Percentiles rank a stretch among this genome's conserved stretches.
These are phyloP conservation scores for Cutaneotrichosporon sp. DNA, from an alignment of 1,284 basidiomycete species.

Conservation along the genomic window DNA sequence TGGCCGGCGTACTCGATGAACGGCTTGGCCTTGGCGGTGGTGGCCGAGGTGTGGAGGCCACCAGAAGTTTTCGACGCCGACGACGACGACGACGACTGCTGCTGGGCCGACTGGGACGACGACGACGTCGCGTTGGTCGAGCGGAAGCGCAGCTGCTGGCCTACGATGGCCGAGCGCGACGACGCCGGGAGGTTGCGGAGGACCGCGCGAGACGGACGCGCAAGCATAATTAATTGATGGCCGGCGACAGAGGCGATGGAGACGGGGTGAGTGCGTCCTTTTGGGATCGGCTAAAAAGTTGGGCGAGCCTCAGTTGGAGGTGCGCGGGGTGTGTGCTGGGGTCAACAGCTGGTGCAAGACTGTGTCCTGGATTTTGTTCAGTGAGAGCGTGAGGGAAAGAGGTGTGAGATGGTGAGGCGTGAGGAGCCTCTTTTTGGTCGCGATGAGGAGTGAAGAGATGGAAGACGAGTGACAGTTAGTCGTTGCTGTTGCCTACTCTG, in stretches of 20 bases:
- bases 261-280: too few species aligned
- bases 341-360: too few species aligned
- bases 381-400: too few species aligned
- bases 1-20: constrained; percentile 17
- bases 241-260: neutral
- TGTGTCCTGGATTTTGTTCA: too few species aligned
- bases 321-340: too few species aligned
- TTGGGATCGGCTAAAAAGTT: neutral
- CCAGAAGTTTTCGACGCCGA: neutral
- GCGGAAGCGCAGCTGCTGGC: constrained; percentile 22
- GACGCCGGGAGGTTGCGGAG: constrained; percentile 16
- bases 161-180: constrained; percentile 15
- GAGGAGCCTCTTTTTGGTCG: too few species aligned
- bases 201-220: constrained; percentile 15
- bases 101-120: neutral
- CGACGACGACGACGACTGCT: neutral
- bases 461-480: too few species aligned
- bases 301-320: neutral
- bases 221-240: constrained; percentile 7
- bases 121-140: constrained; percentile 17
- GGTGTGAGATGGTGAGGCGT: too few species aligned
- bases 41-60: constrained; percentile 33
- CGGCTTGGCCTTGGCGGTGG: constrained; percentile 14
- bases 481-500: too few species aligned
- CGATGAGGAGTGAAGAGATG: too few species aligned